A percentile compares a stretch with the other conserved stretches of the same genome.
Evolutionary conservation across 805 yeast species (phyloP).

Genomic region (Monosporozyma aquatica): DNA sequence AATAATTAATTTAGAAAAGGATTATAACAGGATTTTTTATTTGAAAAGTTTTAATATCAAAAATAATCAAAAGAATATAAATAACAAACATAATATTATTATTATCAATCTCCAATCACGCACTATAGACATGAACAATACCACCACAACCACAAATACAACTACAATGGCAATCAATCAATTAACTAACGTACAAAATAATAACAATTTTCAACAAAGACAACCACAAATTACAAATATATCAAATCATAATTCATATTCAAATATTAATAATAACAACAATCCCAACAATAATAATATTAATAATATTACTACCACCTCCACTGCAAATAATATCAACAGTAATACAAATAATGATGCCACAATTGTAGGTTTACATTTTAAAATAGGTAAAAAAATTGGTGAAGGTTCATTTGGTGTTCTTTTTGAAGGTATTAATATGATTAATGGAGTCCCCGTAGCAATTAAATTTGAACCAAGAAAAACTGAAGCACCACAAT

Average conservation of each 20-base stretch:
- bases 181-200: conserved; percentile 3
- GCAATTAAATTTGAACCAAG: conserved; percentile 97
- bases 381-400: conserved; percentile 92
- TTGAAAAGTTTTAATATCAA: too few species aligned
- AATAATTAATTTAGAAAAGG: too few species aligned
- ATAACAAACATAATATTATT: not conserved
- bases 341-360: conserved; percentile 5
- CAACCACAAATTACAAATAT: conserved; percentile 1
- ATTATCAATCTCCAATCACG: not conserved
- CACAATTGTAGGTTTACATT: conserved; percentile 77
- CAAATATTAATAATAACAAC: not conserved
- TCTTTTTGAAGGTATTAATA: conserved; percentile 89
- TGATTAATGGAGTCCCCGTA: conserved; percentile 77
- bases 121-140: not conserved
- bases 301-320: too few species aligned
- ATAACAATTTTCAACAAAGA: conserved; percentile 2
- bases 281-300: not conserved
- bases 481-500: conserved; percentile 94
- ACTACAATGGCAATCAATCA: conserved; percentile 9
- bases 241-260: conserved; percentile 1
- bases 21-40: too few species aligned
- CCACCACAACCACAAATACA: not conserved
- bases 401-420: conserved; percentile 99
- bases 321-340: not conserved
- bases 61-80: not conserved